A percentile compares a stretch with the other conserved stretches of the same genome.
Conservation (phyloP, 345 rosid species). For the Erucastrum elatum region DNA sequence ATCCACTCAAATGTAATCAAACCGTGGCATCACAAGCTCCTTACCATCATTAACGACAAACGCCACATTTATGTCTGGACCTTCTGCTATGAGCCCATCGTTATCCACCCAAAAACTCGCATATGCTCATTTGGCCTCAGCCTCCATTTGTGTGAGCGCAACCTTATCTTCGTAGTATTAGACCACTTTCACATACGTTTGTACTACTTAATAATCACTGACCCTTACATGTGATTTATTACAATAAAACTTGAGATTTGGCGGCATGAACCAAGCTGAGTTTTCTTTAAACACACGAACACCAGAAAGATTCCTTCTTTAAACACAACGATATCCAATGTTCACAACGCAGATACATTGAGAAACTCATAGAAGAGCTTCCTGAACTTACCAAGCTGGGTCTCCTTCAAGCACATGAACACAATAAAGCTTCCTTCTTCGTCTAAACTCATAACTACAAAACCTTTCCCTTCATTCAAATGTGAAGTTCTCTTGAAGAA, state of each 20-base stretch:
- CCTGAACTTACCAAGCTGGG: slow-evolving; percentile 55
- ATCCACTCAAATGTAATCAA: slow-evolving; percentile 77
- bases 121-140: too few species aligned
- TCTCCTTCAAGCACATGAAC: slow-evolving; percentile 44
- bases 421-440: slow-evolving; percentile 46
- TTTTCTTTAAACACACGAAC: background rate
- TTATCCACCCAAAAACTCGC: slow-evolving; percentile 50
- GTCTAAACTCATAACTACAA: slow-evolving; percentile 41
- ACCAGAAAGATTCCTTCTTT: too few species aligned
- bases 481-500: slow-evolving; percentile 52
- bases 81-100: slow-evolving; percentile 84
- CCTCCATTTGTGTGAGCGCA: too few species aligned
- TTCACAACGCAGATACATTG: slow-evolving; percentile 31
- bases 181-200: background rate
- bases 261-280: background rate
- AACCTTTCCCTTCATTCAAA: slow-evolving; percentile 58
- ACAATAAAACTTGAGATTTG: background rate
- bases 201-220: background rate
- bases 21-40: slow-evolving; percentile 74
- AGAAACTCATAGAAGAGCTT: slow-evolving; percentile 50
- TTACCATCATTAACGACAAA: slow-evolving; percentile 61
- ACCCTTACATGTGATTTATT: background rate
- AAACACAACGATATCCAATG: background rate
- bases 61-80: slow-evolving; percentile 96
- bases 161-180: background rate